Evolutionary conservation across 1,284 basidiomycete genomes (phyloP), one percentile per base, ranked within the genome.

Genomic region (Apiotrichum sp.): DNA sequence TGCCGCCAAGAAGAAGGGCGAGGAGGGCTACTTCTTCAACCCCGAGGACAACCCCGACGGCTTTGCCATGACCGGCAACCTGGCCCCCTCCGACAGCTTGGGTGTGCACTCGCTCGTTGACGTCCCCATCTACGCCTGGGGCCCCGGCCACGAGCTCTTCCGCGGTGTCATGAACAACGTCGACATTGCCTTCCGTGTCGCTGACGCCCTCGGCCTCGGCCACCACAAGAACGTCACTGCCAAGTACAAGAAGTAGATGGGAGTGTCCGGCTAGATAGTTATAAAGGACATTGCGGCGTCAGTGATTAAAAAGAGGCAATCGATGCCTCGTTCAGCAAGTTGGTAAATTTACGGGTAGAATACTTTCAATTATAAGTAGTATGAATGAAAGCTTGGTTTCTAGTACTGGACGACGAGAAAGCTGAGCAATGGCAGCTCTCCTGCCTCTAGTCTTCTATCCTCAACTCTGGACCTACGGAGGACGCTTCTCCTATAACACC

Each of bases 101-200:
- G 77, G 77, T 47, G 76, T 78, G 7, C 77, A 78, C 63, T 68
- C 67, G 40, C 59, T 70, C 32, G 67, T 68, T 46, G 75, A 77
- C 50, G 76, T 78, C 10, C 71, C 73, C 9, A 68, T 78, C 46
- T 78, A 70, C 63, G 67, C 77, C 13, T 76, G 65, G 62, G 77
- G 78, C 0, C 71, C 74, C 7, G 72, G 75, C 7, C 62, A 66
- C 59, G 72, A 74, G 62, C 53, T 63, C 46, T 78, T 78, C 71
- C 58, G 69, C 22, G 76, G 77, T 36, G 66, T 71, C n/a, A 67
- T 68, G 65, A 62, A 64, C 54, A 69, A 62, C 47, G 65, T 67
- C 51, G 70, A 72, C 53, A 67, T 74, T 58, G 74, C 71, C 14
- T 73, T 74, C 66, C 64, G 64, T 38, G 67, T 78, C 40, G 75